Conservation (phyloP, 352 stramenopile genomes). For the Phytophthora multivora region DNA sequence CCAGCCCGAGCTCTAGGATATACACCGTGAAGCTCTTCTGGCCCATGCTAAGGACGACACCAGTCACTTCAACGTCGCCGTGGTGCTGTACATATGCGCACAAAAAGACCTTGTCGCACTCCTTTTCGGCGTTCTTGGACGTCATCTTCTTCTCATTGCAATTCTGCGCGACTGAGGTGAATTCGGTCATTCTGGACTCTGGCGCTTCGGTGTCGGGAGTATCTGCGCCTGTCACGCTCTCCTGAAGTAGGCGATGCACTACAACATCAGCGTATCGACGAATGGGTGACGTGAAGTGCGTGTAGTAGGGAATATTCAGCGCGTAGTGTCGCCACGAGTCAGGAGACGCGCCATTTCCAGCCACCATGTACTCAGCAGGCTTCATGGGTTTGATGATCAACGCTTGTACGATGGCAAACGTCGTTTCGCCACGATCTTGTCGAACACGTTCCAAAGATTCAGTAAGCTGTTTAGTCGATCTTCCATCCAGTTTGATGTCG, state of each 20-base stretch:
- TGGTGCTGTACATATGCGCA: conserved; percentile 77
- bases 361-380: conserved; percentile 93
- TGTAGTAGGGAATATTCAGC: conserved; percentile 98
- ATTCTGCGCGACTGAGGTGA: conserved; percentile 59
- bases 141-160: conserved; percentile 90
- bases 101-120: conserved; percentile 82
- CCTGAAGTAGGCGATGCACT: conserved; percentile 74
- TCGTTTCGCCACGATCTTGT: conserved; percentile 70
- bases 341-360: conserved; percentile 67
- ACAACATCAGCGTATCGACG: conserved; percentile 91
- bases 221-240: conserved; percentile 40
- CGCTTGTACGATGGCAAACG: conserved; percentile 91
- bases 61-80: conserved; percentile 63
- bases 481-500: conserved; percentile 82
- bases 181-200: conserved; percentile 41
- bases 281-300: conserved; percentile 98
- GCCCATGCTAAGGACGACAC: conserved; percentile 73
- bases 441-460: conserved; percentile 85
- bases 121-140: conserved; percentile 80
- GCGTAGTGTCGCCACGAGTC: conserved; percentile 95
- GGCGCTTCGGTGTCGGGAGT: conserved; percentile 14
- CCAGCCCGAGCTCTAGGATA: conserved; percentile 72
- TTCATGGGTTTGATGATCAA: conserved; percentile 95
- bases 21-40: conserved; percentile 82
- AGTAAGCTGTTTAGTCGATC: conserved; percentile 81